Evolutionary conservation across 2,329 filamentous ascomycete species (phyloP).

Genomic region (Aspergillus sp.): DNA sequence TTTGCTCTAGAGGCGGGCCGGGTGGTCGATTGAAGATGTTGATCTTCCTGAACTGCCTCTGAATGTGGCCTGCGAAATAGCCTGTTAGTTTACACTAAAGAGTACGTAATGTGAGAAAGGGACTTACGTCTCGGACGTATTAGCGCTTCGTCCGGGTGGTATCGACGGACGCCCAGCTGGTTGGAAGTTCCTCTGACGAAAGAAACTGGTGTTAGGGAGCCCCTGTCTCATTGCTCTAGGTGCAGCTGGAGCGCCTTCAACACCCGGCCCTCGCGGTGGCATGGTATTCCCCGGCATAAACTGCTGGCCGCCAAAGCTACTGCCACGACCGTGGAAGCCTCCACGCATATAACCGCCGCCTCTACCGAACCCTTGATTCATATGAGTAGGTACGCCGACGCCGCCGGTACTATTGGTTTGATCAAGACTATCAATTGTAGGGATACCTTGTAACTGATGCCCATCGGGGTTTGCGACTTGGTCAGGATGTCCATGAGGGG

Average conservation of each 20-base stretch:
- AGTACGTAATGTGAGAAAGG: neutral
- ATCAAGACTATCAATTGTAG: slow-evolving; percentile 33
- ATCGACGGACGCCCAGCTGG: slow-evolving; percentile 31
- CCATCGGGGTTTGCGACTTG: slow-evolving; percentile 14
- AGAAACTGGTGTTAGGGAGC: slow-evolving; percentile 75
- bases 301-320: slow-evolving; percentile 29
- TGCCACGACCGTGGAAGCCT: slow-evolving; percentile 43
- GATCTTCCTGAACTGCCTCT: slow-evolving; percentile 38
- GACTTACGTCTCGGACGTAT: slow-evolving; percentile 32
- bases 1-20: slow-evolving; percentile 25
- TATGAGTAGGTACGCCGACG: slow-evolving; percentile 25
- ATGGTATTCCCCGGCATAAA: slow-evolving; percentile 28
- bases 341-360: slow-evolving; percentile 46
- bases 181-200: slow-evolving; percentile 58
- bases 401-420: slow-evolving; percentile 22
- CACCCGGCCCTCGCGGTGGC: slow-evolving; percentile 55
- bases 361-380: slow-evolving; percentile 38
- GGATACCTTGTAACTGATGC: slow-evolving; percentile 28
- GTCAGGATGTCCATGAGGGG: slow-evolving; percentile 12
- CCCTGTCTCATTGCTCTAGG: slow-evolving; percentile 94
- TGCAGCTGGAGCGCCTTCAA: slow-evolving; percentile 76
- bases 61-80: slow-evolving; percentile 19
- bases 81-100: slow-evolving; percentile 7
- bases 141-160: slow-evolving; percentile 19
- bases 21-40: slow-evolving; percentile 27